A percentile compares a stretch with the other conserved stretches of the same genome.
phyloP scores from a whole-genome alignment of 495 filamentous ascomycete species.

The Acidomyces sp. region DNA sequence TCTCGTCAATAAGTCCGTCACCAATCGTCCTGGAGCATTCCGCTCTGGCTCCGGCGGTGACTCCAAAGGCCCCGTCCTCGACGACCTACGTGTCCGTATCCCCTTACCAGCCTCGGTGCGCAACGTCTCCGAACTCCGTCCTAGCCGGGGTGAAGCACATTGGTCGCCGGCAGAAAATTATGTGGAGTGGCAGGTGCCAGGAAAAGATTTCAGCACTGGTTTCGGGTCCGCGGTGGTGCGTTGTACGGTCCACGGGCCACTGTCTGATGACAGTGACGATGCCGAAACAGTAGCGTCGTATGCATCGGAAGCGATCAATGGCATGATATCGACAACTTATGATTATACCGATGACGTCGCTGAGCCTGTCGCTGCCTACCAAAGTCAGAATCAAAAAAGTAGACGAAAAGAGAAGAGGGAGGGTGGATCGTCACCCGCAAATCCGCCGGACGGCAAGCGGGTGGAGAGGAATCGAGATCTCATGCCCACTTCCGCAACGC shows the following conservation, averaged over 20 bases:
- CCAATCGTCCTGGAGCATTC: slow-evolving; percentile 2
- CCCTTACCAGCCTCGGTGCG: slow-evolving; percentile 70
- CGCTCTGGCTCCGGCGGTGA: slow-evolving; percentile 5
- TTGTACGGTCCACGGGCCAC: slow-evolving; percentile 62
- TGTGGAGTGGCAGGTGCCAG: slow-evolving; percentile 75
- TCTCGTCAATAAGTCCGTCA: background rate
- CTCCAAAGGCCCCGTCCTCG: slow-evolving; percentile 43
- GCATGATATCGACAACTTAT: slow-evolving; percentile 25
- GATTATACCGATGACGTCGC: slow-evolving; percentile 45
- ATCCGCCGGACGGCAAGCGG: slow-evolving; percentile 30
- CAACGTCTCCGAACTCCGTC: slow-evolving; percentile 73
- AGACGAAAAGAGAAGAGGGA: no score
- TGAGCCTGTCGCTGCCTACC: slow-evolving; percentile 46
- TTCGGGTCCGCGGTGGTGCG: slow-evolving; percentile 51
- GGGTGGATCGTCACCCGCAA: slow-evolving; percentile 25
- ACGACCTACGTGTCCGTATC: slow-evolving; percentile 68
- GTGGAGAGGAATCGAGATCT: slow-evolving; percentile 60
- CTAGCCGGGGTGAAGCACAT: slow-evolving; percentile 71
- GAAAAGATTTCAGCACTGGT: slow-evolving; percentile 45
- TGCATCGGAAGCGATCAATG: slow-evolving; percentile 22
- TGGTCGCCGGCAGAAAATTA: slow-evolving; percentile 57
- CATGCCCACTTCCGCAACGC: slow-evolving; percentile 79
- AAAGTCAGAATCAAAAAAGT: slow-evolving; percentile 26
- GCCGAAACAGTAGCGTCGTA: no score
- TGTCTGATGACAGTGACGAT: slow-evolving; percentile 49